Evolutionary conservation across 78 protist species (phyloP).

Genomic region (slime mould (Dictyostelium discoideum)): DNA sequence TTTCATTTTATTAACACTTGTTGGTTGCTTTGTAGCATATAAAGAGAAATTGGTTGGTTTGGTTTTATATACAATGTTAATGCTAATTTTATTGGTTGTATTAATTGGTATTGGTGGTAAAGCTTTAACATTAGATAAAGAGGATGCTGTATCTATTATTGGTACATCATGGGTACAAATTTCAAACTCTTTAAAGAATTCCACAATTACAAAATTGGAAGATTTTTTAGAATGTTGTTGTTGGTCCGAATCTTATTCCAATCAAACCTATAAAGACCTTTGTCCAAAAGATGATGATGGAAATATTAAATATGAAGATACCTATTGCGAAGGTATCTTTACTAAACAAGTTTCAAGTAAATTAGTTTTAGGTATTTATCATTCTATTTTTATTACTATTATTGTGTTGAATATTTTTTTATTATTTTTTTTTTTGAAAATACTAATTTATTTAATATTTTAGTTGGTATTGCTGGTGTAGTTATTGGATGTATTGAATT

Average conservation of each 20-base stretch:
- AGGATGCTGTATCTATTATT: background rate
- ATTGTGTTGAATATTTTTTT: too few relatives aligned
- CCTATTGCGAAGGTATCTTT: background rate
- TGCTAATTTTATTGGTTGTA: slow-evolving; percentile 53
- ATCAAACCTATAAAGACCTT: background rate
- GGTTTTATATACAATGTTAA: slow-evolving; percentile 49
- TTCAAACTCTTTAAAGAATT: background rate
- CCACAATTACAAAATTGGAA: background rate
- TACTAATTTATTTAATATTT: background rate
- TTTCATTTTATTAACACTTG: slow-evolving; percentile 34
- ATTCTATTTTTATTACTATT: too few relatives aligned
- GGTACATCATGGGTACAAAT: slow-evolving; percentile 5
- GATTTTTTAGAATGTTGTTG: slow-evolving; percentile 24
- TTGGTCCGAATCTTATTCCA: slow-evolving; percentile 8
- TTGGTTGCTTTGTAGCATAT: slow-evolving; percentile 68
- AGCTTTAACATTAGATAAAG: slow-evolving; percentile 37
- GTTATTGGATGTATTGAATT: slow-evolving; percentile 41
- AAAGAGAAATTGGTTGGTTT: slow-evolving; percentile 46
- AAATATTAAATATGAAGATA: background rate
- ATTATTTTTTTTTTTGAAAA: too few relatives aligned
- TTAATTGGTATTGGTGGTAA: slow-evolving; percentile 78
- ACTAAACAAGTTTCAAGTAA: background rate
- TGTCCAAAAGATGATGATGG: background rate
- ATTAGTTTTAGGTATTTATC: background rate
- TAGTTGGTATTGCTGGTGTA: slow-evolving; percentile 47